Evolutionary conservation across 768 basidiomycete species (phyloP), one percentile per base, ranked within the genome.

Genomic region (Rhodosporidiobolus odoratus): DNA sequence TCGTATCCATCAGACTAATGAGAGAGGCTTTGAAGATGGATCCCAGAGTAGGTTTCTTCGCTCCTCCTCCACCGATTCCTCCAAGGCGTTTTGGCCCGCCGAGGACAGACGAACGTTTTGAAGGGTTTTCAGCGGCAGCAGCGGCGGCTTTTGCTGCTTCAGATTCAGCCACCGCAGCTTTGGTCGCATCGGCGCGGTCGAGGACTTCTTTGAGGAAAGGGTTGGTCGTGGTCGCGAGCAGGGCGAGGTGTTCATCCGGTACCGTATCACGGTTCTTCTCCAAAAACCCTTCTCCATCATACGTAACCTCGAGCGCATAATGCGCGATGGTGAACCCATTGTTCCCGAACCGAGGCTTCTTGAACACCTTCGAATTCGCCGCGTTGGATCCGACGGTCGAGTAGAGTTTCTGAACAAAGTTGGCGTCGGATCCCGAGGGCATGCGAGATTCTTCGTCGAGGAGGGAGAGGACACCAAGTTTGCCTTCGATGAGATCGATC

Each of bases 221-320:
- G 77, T 98, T 99, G 79, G 89, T 90, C 13, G 95, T 93, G 21
- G 84, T 80, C 54, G 89, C 88, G 43, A 99, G 84, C 16, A 98
- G 83, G 4, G 86, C 82, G 86, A 99, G 91, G 65, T 98, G 96
- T 77, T 99, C 96, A 76, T 99, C 96, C 3, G 96, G 96, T 6
- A 99, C 96, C 3, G 96, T 97, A 79, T 99, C 96, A 66, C 95
- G 84, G 78, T 99, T 99, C 83, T 99, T 99, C 82, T 99, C 96
- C 79, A 99, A 83, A 81, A 99, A 99, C 27, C 96, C 94, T 74
- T 97, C 96, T 10, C 90, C 91, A 78, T 98, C 96, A 80, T 99
- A 99, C 3, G 94, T 97, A 65, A 99, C 96, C 79, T 99, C 96
- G 77, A 92, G 83, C 8, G 96, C 96, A 79, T 99, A 99, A 78